These are phyloP conservation scores for Thermochaetoides thermophila DNA, from an alignment of 495 filamentous ascomycete genomes.

Conservation along the genomic window DNA sequence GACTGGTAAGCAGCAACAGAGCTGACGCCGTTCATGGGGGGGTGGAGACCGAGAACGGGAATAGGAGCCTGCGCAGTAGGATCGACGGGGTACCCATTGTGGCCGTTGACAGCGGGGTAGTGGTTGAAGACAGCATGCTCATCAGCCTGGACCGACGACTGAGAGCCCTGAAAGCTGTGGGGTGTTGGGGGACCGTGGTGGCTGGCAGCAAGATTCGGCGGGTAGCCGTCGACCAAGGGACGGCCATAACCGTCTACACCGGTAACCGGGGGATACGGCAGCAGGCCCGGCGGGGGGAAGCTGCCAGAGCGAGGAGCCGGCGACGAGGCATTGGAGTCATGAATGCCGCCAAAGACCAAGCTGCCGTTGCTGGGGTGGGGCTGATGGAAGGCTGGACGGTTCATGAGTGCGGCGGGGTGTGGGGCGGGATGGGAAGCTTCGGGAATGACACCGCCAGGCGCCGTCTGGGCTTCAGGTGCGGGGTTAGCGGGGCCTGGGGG, in stretches of 20 bases:
- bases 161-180: conserved; percentile 40
- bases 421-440: conserved; percentile 2
- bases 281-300: conserved; percentile 18
- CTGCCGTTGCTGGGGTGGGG: conserved; percentile 29
- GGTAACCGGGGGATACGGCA: conserved; percentile 17
- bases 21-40: conserved; percentile 4
- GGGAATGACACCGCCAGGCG: conserved; percentile 1
- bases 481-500: conserved; percentile 3
- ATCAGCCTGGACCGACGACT: conserved; percentile 27
- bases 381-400: conserved; percentile 15
- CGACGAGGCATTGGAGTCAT: conserved; percentile 34
- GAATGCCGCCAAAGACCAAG: conserved; percentile 27
- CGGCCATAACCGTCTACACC: conserved; percentile 22
- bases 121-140: conserved; percentile 19
- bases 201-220: conserved; percentile 18
- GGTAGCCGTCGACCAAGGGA: conserved; percentile 24
- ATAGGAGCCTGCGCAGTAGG: conserved; percentile 1
- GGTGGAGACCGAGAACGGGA: conserved; percentile 5
- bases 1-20: conserved; percentile 2
- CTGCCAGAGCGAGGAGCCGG: conserved; percentile 27
- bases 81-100: conserved; percentile 5
- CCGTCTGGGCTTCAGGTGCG: conserved; percentile 1
- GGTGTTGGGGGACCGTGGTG: conserved; percentile 35
- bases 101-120: conserved; percentile 11
- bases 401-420: conserved; percentile 7